phyloP scores from a whole-genome alignment of 2,329 filamentous ascomycete species.

The Coniochaeta ligniaria region DNA sequence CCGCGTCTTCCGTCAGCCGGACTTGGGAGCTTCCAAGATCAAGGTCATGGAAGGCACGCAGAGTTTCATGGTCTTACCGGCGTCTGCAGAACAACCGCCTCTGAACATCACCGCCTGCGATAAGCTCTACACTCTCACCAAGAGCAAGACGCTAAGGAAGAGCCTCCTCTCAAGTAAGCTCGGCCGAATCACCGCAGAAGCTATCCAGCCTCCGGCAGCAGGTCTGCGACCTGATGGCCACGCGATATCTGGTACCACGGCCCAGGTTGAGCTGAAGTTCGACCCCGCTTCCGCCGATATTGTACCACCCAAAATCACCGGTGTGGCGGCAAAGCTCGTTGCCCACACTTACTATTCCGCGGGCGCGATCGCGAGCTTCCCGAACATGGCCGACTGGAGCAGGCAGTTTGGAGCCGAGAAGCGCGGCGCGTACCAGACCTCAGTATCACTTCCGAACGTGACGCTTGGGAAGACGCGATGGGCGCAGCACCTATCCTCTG shows the following conservation, averaged over 20 bases:
- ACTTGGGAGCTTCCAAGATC: constrained; percentile 9
- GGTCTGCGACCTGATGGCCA: constrained; percentile 44
- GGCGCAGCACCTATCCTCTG: constrained; percentile 25
- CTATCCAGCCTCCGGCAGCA: constrained; percentile 35
- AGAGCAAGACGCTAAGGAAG: constrained; percentile 45
- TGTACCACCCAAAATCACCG: constrained; percentile 39
- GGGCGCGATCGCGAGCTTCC: constrained; percentile 35
- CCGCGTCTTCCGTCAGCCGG: constrained; percentile 28
- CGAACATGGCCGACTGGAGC: constrained; percentile 41
- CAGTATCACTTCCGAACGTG: constrained; percentile 30
- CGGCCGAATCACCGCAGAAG: constrained; percentile 38
- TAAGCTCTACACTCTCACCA: constrained; percentile 39
- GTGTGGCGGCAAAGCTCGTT: constrained; percentile 41
- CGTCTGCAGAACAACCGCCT: constrained; percentile 40
- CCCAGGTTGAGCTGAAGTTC: constrained; percentile 39
- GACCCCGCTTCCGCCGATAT: constrained; percentile 33
- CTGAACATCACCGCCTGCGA: constrained; percentile 40
- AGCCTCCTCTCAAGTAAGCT: constrained; percentile 44
- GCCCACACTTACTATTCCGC: constrained; percentile 46
- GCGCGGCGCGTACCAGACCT: constrained; percentile 37
- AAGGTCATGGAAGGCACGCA: constrained; percentile 18
- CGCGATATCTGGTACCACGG: constrained; percentile 30
- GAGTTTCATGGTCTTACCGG: constrained; percentile 46
- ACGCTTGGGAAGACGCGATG: constrained; percentile 30
- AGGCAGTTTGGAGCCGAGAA: constrained; percentile 29